Evolutionary conservation across 768 basidiomycete genomes (phyloP).

Genomic region (Hypsizygus marmoreus): DNA sequence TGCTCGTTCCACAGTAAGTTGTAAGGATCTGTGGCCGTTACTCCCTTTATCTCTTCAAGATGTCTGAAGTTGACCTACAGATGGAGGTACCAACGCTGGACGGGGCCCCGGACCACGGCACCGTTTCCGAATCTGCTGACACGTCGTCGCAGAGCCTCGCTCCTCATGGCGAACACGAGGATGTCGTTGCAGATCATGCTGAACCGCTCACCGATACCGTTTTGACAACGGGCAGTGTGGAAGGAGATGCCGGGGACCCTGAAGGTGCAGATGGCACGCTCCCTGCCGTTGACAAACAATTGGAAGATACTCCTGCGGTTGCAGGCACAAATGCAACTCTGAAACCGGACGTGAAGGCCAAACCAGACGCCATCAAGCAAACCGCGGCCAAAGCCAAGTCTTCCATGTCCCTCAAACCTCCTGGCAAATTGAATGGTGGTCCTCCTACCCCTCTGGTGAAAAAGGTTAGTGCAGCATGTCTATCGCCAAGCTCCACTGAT

Average conservation of each 20-base stretch:
- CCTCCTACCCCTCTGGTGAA: conserved; percentile 62
- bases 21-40: not conserved
- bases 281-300: conserved; percentile 16
- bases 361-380: conserved; percentile 25
- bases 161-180: conserved; percentile 35
- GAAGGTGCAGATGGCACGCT: conserved; percentile 13
- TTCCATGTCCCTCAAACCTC: conserved; percentile 42
- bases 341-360: conserved; percentile 25
- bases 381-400: conserved; percentile 33
- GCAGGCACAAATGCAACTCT: conserved; percentile 9
- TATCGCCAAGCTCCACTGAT: not conserved
- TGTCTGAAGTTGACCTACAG: conserved; percentile 30
- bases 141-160: conserved; percentile 12
- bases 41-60: conserved; percentile 18
- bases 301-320: conserved; percentile 22
- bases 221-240: conserved; percentile 9
- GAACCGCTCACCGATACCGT: conserved; percentile 18
- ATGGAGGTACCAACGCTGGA: conserved; percentile 15
- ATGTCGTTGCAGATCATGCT: conserved; percentile 19
- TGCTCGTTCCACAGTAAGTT: not conserved
- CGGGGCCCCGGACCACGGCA: conserved; percentile 18
- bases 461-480: conserved; percentile 49
- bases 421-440: conserved; percentile 47
- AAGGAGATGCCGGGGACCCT: conserved; percentile 16
- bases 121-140: conserved; percentile 16